Conservation (phyloP, 441 rosid species). For the Daphne laureola region DNA sequence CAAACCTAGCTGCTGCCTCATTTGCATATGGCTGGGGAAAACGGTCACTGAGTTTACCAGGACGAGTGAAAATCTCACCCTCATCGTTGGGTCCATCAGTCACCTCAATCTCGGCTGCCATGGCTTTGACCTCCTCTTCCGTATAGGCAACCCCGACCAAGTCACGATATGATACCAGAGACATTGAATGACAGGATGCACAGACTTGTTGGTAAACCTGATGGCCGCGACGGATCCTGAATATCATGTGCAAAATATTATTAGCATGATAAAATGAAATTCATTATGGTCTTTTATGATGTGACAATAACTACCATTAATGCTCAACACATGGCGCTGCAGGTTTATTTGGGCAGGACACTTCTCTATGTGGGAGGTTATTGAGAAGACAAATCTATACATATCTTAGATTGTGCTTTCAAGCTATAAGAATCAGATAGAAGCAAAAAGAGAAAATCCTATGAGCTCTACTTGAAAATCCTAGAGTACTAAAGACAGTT, state of each 20-base stretch:
- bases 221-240: slow-evolving; percentile 98
- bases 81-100: slow-evolving; percentile 99
- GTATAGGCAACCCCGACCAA: slow-evolving; percentile 97
- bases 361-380: too few relatives aligned
- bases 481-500: too few relatives aligned
- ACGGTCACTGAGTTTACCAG: slow-evolving; percentile 98
- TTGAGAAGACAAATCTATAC: too few relatives aligned
- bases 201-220: slow-evolving; percentile 96
- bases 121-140: slow-evolving; percentile 92
- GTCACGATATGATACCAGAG: slow-evolving; percentile 87
- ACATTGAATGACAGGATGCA: slow-evolving; percentile 99
- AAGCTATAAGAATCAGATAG: too few relatives aligned
- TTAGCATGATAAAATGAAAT: slow-evolving; percentile 3
- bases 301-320: too few relatives aligned
- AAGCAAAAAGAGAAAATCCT: too few relatives aligned
- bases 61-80: slow-evolving; percentile 97
- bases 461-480: too few relatives aligned
- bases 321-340: too few relatives aligned
- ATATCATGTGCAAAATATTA: too few relatives aligned
- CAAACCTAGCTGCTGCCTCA: slow-evolving; percentile 97
- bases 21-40: slow-evolving; percentile 92
- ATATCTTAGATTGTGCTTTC: too few relatives aligned
- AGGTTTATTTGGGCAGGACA: too few relatives aligned
- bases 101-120: slow-evolving; percentile 99
- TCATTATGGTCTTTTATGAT: too few relatives aligned